These are phyloP conservation scores for Phytomonas serpens DNA, from an alignment of 208 protist species.

Conservation along the genomic window DNA sequence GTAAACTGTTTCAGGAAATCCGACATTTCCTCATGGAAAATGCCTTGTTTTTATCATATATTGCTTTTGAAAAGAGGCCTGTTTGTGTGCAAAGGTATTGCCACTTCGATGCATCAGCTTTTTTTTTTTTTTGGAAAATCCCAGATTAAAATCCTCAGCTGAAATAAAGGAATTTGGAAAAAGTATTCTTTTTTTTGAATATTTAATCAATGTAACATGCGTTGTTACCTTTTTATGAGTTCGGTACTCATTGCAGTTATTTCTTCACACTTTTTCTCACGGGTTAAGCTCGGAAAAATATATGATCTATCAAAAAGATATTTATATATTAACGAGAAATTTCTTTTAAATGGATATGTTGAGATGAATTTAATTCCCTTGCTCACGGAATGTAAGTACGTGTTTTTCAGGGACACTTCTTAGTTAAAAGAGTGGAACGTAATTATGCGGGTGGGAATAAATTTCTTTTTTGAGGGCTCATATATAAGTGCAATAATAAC, in stretches of 20 bases:
- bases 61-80: neutral
- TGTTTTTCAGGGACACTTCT: conserved; percentile 1
- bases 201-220: no score
- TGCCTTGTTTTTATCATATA: neutral
- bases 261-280: neutral
- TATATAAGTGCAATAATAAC: neutral
- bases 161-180: neutral
- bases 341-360: neutral
- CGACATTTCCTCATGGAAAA: neutral
- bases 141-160: neutral
- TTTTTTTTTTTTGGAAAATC: neutral
- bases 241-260: neutral
- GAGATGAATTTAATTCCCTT: neutral
- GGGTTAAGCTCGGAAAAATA: neutral
- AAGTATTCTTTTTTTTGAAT: neutral
- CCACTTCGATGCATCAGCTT: neutral
- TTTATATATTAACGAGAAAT: conserved; percentile 1
- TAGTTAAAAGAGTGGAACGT: neutral
- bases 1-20: neutral
- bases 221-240: no score
- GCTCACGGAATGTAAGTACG: neutral
- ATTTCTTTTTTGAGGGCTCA: conserved; percentile 12
- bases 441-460: neutral
- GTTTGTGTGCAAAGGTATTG: neutral
- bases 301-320: conserved; percentile 6